These are phyloP conservation scores for Alternaria gaisen DNA, from an alignment of 2,329 filamentous ascomycete species.

Conservation along the genomic window DNA sequence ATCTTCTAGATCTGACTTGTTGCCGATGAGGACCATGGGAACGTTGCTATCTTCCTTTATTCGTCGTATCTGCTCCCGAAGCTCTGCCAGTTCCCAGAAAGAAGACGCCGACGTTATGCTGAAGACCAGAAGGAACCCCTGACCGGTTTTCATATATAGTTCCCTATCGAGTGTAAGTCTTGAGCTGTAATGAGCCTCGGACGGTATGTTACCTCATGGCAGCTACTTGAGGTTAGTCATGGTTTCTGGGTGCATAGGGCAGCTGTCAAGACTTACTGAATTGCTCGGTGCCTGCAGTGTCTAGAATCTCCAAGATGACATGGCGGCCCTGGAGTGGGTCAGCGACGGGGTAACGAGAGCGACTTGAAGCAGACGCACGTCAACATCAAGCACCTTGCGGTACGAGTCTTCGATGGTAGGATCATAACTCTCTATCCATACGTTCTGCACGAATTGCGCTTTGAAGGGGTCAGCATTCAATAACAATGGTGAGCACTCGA, in stretches of 20 bases:
- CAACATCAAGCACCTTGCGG: slow-evolving; percentile 72
- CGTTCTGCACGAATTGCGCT: slow-evolving; percentile 92
- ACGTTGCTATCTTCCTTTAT: slow-evolving; percentile 89
- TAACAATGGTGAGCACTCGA: background rate
- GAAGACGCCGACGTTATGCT: slow-evolving; percentile 87
- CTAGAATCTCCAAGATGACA: slow-evolving; percentile 89
- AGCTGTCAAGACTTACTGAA: slow-evolving; percentile 72
- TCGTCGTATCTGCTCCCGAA: slow-evolving; percentile 88
- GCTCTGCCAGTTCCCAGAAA: slow-evolving; percentile 79
- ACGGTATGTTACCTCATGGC: slow-evolving; percentile 45
- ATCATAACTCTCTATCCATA: slow-evolving; percentile 84
- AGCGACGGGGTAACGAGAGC: slow-evolving; percentile 11
- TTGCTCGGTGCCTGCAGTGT: slow-evolving; percentile 91
- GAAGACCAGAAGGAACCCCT: slow-evolving; percentile 91
- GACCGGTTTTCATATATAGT: slow-evolving; percentile 84
- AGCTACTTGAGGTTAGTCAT: slow-evolving; percentile 35
- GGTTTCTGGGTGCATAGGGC: background rate
- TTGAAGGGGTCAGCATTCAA: slow-evolving; percentile 24
- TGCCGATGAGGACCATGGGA: slow-evolving; percentile 89
- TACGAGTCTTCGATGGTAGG: slow-evolving; percentile 71
- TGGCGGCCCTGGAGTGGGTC: slow-evolving; percentile 72
- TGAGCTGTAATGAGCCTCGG: slow-evolving; percentile 18
- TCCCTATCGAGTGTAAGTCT: slow-evolving; percentile 36
- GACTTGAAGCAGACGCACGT: slow-evolving; percentile 67
- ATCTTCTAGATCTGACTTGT: slow-evolving; percentile 90